A percentile compares a stretch with the other conserved stretches of the same genome.
phyloP scores from a whole-genome alignment of 805 yeast genomes.

The Saturnispora silvae region DNA sequence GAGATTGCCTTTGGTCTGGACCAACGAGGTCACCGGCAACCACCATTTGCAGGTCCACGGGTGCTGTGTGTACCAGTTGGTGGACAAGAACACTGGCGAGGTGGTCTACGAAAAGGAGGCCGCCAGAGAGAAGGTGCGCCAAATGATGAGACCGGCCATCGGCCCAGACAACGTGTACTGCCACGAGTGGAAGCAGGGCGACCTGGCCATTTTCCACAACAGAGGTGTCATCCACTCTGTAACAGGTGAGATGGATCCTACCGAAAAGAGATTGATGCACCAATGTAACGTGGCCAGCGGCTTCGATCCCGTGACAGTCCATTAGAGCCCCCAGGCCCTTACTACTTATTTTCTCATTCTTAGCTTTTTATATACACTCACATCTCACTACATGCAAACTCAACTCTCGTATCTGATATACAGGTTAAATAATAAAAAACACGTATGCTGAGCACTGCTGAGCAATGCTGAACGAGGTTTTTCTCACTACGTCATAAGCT shows the following conservation, averaged over 20 bases:
- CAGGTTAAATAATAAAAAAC: too few species aligned
- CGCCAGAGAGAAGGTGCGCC: constrained; percentile 65
- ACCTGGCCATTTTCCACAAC: constrained; percentile 76
- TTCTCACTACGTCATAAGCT: too few species aligned
- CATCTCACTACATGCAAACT: too few species aligned
- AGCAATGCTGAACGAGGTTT: too few species aligned
- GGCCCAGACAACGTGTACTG: constrained; percentile 64
- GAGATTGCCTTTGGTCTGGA: constrained; percentile 81
- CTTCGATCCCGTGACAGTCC: constrained; percentile 39
- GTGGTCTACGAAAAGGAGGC: constrained; percentile 51
- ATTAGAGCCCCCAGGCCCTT: too few species aligned
- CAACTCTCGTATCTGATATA: too few species aligned
- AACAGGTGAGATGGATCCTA: constrained; percentile 74
- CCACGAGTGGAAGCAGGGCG: constrained; percentile 78
- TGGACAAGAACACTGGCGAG: constrained; percentile 45
- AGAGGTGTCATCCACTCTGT: constrained; percentile 90
- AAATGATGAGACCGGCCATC: constrained; percentile 79
- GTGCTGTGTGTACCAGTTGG: constrained; percentile 65
- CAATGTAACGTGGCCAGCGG: constrained; percentile 90
- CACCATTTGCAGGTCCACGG: constrained; percentile 85
- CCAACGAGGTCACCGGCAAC: constrained; percentile 75
- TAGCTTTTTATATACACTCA: too few species aligned
- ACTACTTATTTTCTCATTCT: too few species aligned
- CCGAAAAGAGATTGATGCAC: constrained; percentile 80
- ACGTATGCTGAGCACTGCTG: neutral